phyloP scores from a whole-genome alignment of 441 rosid genomes.

The Viola pubescens region DNA sequence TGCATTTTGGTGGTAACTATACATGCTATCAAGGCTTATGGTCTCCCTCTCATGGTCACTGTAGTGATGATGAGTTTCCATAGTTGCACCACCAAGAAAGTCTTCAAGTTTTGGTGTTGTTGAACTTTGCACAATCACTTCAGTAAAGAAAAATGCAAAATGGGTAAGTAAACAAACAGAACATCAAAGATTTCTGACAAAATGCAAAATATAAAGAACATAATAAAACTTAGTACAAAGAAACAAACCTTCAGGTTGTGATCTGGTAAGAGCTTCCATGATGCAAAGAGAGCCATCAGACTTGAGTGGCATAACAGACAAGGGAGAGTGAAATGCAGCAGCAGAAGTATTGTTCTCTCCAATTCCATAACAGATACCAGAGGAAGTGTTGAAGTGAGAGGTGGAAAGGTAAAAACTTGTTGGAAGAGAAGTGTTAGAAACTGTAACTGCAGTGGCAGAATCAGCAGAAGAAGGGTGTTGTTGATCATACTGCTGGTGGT shows the following conservation, averaged over 20 bases:
- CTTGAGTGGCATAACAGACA: conserved; percentile 70
- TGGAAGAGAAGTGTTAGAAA: conserved; percentile 24
- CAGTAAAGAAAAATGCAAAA: conserved; percentile 2
- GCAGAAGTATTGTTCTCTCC: conserved; percentile 21
- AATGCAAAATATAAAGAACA: neutral
- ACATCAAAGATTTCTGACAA: neutral
- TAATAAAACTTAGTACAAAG: neutral
- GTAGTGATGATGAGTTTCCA: conserved; percentile 40
- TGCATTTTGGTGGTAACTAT: conserved; percentile 32
- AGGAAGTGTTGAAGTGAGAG: conserved; percentile 22
- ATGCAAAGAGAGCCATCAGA: conserved; percentile 75
- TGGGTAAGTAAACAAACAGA: neutral
- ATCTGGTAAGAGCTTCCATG: conserved; percentile 60
- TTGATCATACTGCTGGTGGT: conserved; percentile 24
- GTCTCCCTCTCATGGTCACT: conserved; percentile 35
- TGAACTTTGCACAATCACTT: conserved; percentile 40
- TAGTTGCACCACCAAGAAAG: conserved; percentile 59
- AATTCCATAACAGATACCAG: conserved; percentile 35
- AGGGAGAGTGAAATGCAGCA: conserved; percentile 39
- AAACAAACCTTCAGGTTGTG: conserved; percentile 47
- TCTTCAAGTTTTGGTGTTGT: conserved; percentile 70
- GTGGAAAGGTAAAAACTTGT: conserved; percentile 37
- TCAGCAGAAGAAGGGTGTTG: conserved; percentile 13
- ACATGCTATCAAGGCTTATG: conserved; percentile 52
- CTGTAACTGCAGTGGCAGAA: conserved; percentile 15